Conservation (phyloP, 164 flowering plant species). For the grape (Vitis vinifera) region DNA sequence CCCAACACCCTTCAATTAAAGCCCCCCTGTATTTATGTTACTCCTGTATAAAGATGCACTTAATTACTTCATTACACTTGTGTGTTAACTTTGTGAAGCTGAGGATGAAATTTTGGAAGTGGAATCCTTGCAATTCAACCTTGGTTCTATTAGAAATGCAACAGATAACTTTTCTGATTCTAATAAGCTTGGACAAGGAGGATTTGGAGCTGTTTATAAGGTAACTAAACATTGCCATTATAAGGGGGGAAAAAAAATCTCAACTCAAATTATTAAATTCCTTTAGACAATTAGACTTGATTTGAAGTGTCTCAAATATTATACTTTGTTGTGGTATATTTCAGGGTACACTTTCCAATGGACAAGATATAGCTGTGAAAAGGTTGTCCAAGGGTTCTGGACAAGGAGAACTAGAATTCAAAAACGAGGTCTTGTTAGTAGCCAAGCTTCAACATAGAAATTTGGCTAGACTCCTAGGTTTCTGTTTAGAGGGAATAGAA, state of each 20-base stretch:
- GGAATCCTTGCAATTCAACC: conserved; percentile 13
- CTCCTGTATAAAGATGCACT: too few relatives aligned
- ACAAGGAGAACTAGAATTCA: conserved; percentile 27
- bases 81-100: background rate
- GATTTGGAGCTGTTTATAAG: conserved; percentile 19
- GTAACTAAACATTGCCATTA: background rate
- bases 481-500: conserved; percentile 16
- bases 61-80: too few relatives aligned
- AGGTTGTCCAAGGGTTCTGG: conserved; percentile 19
- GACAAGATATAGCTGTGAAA: conserved; percentile 24
- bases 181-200: conserved; percentile 29
- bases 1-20: too few relatives aligned
- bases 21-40: too few relatives aligned
- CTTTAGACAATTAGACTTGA: too few relatives aligned
- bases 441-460: conserved; percentile 29
- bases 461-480: conserved; percentile 22
- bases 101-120: background rate
- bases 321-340: background rate
- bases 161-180: conserved; percentile 19
- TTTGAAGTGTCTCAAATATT: background rate
- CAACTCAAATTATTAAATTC: too few relatives aligned
- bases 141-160: conserved; percentile 13
- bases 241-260: too few relatives aligned
- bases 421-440: conserved; percentile 23
- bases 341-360: conserved; percentile 21